phyloP scores from a whole-genome alignment of 306 rosid genomes.

The Abrus pulchellus region DNA sequence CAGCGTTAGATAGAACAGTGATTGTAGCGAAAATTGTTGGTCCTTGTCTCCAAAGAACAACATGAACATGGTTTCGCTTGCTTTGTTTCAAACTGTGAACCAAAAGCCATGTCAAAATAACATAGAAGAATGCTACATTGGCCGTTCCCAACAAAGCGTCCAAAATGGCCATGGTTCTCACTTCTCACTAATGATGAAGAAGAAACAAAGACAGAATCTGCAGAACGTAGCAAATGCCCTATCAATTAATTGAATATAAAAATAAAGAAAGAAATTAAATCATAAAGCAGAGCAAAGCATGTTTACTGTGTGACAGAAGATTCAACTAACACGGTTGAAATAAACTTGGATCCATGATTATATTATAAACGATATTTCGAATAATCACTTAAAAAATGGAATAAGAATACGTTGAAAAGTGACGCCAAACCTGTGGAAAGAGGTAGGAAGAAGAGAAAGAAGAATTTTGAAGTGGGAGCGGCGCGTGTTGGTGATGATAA shows the following conservation, averaged over 20 bases:
- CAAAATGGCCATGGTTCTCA: constrained; percentile 36
- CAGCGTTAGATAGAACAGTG: constrained; percentile 47
- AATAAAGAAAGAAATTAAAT: neutral
- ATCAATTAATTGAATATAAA: neutral
- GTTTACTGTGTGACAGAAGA: no score
- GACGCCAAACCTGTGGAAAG: no score
- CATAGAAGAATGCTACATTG: constrained; percentile 62
- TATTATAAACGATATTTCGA: no score
- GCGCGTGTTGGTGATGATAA: no score
- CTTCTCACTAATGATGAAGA: neutral
- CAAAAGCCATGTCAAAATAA: constrained; percentile 68
- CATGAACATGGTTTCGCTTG: constrained; percentile 29
- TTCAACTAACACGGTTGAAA: no score
- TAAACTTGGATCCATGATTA: no score
- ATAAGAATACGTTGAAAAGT: no score
- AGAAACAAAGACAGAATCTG: neutral
- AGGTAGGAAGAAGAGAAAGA: no score
- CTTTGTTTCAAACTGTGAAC: constrained; percentile 52
- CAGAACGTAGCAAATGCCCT: neutral
- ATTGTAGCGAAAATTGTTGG: constrained; percentile 37
- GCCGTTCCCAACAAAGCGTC: constrained; percentile 53
- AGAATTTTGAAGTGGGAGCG: no score
- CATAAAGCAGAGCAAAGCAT: no score
- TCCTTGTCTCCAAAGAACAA: constrained; percentile 12
- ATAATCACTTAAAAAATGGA: neutral